Percentiles rank a stretch among this genome's conserved stretches.
These are phyloP conservation scores for Gracilaria vermiculophylla DNA, from an alignment of 23 red algal genomes.

Conservation along the genomic window DNA sequence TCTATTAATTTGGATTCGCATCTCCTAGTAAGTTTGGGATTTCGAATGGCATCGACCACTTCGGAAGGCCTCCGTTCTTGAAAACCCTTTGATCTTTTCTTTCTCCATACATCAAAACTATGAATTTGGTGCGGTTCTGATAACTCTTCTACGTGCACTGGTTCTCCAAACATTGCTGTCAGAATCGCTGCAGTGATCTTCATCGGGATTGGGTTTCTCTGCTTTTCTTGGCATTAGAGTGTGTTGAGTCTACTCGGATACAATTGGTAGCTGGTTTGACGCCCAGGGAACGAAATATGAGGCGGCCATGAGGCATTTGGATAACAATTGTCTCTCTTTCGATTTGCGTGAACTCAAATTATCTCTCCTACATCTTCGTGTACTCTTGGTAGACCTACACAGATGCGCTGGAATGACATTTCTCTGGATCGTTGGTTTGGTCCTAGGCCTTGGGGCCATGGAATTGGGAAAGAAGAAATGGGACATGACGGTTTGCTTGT, in stretches of 20 bases:
- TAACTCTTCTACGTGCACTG: background rate
- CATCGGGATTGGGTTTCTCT: too few relatives aligned
- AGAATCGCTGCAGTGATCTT: too few relatives aligned
- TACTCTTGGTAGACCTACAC: background rate
- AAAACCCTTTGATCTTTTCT: background rate
- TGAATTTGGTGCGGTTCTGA: background rate
- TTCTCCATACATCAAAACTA: background rate
- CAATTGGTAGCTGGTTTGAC: background rate
- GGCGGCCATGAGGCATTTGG: background rate
- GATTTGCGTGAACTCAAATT: background rate
- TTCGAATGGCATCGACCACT: background rate
- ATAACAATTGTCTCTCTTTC: background rate
- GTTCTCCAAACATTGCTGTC: too few relatives aligned
- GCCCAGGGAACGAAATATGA: background rate
- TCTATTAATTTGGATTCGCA: constrained; percentile 18
- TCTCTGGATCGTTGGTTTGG: background rate
- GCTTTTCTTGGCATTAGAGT: background rate
- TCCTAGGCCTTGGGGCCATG: background rate
- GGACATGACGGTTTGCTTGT: background rate
- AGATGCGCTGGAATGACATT: background rate
- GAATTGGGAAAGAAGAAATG: background rate
- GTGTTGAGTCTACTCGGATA: background rate
- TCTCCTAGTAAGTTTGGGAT: background rate
- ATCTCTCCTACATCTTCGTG: background rate
- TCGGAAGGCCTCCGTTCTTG: background rate